Evolutionary conservation across 805 yeast species (phyloP), one percentile per base, ranked within the genome.

Genomic region (Metschnikowia arizonensis): DNA sequence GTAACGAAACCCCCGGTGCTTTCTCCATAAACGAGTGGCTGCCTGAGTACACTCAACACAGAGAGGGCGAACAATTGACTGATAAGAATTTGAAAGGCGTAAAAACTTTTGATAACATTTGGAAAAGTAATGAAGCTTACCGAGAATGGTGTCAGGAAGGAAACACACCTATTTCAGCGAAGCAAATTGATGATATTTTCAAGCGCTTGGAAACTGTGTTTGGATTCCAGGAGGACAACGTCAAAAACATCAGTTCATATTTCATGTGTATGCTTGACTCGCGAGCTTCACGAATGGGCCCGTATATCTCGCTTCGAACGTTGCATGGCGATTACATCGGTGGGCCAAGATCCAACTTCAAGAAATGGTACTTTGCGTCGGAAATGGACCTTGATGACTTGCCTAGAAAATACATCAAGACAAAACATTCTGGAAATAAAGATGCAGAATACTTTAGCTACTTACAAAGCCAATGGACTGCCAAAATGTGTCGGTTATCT

Each of bases 321-420:
- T 55, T 85, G 8, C 90, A 85, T 61, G 82, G 83, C 1, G 91
- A 85, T 59, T 85, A 83, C 56, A 80, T 85, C 56, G 87, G 88
- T 3, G 93, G 91, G 0, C 55, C 72, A 3, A 77, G 81, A 53
- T 69, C 91, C 1, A 85, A 85, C 57, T 85, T 78, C 58, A 73
- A 76, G 48, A 84, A 81, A 53, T 85, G 93, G 93, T 84, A 82
- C 55, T 82, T 85, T 64, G 88, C 88, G 1, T 78, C 87, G 2
- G 79, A 77, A 49, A 69, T 84, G 66, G 89, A 85, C 64, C 61
- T 77, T 29, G 60, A 50, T 35, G 35, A 34, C 42, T 51, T 29
- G 32, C 50, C 33, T 23, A 72, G 12, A 52, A 74, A 17, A 29
- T 49, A 46, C 44, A 46, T 46, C 19, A 48, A 50, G 33, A 36